Evolutionary conservation across 306 rosid genomes (phyloP), one percentile per base, ranked within the genome.

Genomic region (Quercus engelmannii): DNA sequence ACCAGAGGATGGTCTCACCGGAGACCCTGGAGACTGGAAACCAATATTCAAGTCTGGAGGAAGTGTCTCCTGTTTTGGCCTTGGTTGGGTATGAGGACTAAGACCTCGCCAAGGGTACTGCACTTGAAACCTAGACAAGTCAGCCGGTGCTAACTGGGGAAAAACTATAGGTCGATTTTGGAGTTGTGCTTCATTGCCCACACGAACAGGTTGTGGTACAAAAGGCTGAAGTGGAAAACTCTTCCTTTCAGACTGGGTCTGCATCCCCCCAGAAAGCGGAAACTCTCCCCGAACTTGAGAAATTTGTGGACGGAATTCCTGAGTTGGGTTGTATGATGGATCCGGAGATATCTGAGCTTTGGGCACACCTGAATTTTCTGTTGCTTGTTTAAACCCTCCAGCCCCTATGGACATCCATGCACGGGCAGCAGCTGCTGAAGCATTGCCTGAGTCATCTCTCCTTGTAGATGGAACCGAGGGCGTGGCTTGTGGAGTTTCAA

Each of bases 321-420:
- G 71, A 0, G 93, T 71, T 54, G 97, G 93, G 79, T 89, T 91
- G 82, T 88, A 91, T 31, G 89, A 82, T 43, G 99, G 93, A 76
- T 91, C 94, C 15, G 93, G 97, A 62, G 92, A 86, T 70, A 90
- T 91, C 75, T 86, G 98, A 72, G 63, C 86, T 73, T 86, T 90
- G 11, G 97, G 88, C 76, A 89, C 84, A 28, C 85, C 80, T 17
- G 89, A 85, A 86, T 41, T 89, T 38, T 93, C 98, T 25, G 87
- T 80, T 23, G 88, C 91, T 78, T 87, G 95, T 84, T 89, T 96
- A 85, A 90, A 91, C 10, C 94, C 92, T 82, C 93, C 97, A 33
- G 97, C 96, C 59, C 99, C 99, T 30, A 93, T 84, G 14, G 99
- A 93, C 98, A 96, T 96, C 99, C 99, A 96, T 55, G 97, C 99